Conservation (phyloP, 352 stramenopile genomes). For the Globisporangium recalcitrans region DNA sequence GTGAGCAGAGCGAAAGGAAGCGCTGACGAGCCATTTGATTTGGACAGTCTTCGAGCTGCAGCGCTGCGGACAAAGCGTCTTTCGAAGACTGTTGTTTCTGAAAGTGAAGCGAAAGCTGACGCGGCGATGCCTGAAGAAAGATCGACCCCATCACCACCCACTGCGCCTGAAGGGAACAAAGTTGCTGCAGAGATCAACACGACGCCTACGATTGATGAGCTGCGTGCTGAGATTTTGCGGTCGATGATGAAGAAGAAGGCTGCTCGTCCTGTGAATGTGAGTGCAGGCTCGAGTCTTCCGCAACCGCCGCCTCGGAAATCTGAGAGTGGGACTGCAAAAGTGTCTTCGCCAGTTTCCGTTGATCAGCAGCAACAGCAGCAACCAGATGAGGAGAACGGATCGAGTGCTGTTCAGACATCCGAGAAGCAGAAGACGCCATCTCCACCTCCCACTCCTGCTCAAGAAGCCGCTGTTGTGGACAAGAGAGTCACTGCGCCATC, state of each 20-base stretch:
- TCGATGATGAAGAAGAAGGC: slow-evolving; percentile 36
- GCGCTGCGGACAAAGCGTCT: slow-evolving; percentile 53
- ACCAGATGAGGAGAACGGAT: background rate
- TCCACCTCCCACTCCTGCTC: background rate
- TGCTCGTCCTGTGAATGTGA: background rate
- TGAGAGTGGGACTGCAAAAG: background rate
- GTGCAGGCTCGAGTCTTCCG: background rate
- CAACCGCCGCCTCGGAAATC: background rate
- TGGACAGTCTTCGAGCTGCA: slow-evolving; percentile 63
- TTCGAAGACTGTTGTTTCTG: slow-evolving; percentile 9
- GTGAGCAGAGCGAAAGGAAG: background rate
- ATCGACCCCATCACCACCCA: background rate
- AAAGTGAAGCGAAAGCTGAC: background rate
- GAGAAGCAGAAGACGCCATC: background rate
- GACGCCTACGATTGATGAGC: slow-evolving; percentile 28
- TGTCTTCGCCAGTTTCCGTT: background rate
- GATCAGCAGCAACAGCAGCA: slow-evolving; percentile 4
- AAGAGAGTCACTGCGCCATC: background rate
- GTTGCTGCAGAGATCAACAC: background rate
- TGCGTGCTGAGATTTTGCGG: slow-evolving; percentile 41
- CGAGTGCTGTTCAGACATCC: background rate
- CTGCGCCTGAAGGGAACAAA: slow-evolving; percentile 9
- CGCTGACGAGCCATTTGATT: slow-evolving; percentile 25
- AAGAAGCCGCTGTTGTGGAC: background rate
- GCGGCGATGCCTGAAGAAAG: background rate